Percentiles rank a stretch among this genome's conserved stretches.
Conservation (phyloP, 768 basidiomycete species). For the Lentinula aciculospora region DNA sequence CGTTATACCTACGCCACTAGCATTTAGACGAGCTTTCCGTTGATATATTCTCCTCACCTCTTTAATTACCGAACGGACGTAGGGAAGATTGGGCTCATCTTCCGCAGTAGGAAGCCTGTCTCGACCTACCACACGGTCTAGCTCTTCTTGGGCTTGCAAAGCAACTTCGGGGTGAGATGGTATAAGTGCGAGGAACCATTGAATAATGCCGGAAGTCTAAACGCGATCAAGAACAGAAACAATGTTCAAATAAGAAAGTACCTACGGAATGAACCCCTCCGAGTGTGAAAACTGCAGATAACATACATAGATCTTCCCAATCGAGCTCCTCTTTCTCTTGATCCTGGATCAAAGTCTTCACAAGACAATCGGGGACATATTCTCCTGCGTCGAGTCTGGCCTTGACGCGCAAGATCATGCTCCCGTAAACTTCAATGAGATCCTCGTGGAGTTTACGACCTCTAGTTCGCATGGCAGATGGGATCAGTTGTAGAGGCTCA, state of each 20-base stretch:
- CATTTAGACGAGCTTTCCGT: background rate
- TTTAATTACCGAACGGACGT: slow-evolving; percentile 22
- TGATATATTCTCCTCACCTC: slow-evolving; percentile 2
- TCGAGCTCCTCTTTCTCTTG: slow-evolving; percentile 30
- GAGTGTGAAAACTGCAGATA: slow-evolving; percentile 37
- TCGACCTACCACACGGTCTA: slow-evolving; percentile 28
- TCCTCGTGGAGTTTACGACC: slow-evolving; percentile 32
- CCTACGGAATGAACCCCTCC: slow-evolving; percentile 39
- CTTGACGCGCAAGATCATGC: slow-evolving; percentile 32
- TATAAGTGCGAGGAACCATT: slow-evolving; percentile 27
- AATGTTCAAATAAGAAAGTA: background rate
- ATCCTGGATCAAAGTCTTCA: slow-evolving; percentile 29
- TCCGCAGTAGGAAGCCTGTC: slow-evolving; percentile 20
- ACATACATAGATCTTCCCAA: slow-evolving; percentile 31
- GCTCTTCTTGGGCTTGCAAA: slow-evolving; percentile 24
- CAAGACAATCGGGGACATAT: slow-evolving; percentile 36
- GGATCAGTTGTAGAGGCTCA: slow-evolving; percentile 32
- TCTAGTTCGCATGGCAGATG: slow-evolving; percentile 29
- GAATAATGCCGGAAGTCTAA: slow-evolving; percentile 27
- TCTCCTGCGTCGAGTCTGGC: slow-evolving; percentile 28
- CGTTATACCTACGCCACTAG: slow-evolving; percentile 12
- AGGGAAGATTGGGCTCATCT: slow-evolving; percentile 19
- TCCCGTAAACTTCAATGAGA: slow-evolving; percentile 31
- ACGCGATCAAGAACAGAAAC: background rate
- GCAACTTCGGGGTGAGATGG: slow-evolving; percentile 23